phyloP scores from a whole-genome alignment of 2,329 filamentous ascomycete species.

The Diatrype stigma region DNA sequence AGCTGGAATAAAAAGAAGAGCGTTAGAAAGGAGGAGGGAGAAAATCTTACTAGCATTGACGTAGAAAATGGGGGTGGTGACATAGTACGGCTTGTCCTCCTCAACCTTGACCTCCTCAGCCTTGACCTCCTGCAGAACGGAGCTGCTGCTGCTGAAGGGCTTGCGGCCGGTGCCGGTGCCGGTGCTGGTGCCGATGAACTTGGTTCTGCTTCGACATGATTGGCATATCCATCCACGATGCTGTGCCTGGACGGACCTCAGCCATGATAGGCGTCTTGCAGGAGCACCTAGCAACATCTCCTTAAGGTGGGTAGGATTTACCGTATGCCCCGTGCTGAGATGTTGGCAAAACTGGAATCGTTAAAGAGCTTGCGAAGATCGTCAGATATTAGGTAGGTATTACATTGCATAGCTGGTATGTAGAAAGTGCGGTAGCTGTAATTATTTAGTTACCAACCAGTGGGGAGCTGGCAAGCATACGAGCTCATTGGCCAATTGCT shows the following conservation, averaged over 20 bases:
- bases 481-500: too few species aligned
- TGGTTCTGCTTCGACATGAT: slow-evolving; percentile 16
- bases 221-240: slow-evolving; percentile 22
- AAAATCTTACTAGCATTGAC: slow-evolving; percentile 79
- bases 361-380: too few species aligned
- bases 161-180: slow-evolving; percentile 8
- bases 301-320: slow-evolving; percentile 10
- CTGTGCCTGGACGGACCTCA: slow-evolving; percentile 5
- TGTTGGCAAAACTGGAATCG: neutral
- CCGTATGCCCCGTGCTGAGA: neutral
- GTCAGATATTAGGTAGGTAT: too few species aligned
- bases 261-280: slow-evolving; percentile 11
- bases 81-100: slow-evolving; percentile 83
- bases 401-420: too few species aligned
- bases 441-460: too few species aligned
- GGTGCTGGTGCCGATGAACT: neutral
- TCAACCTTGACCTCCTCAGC: slow-evolving; percentile 8
- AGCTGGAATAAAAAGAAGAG: too few species aligned
- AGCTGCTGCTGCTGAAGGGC: slow-evolving; percentile 18
- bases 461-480: too few species aligned
- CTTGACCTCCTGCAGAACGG: slow-evolving; percentile 5
- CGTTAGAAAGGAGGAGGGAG: neutral
- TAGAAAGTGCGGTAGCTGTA: too few species aligned
- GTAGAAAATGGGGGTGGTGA: slow-evolving; percentile 97
- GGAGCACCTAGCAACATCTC: slow-evolving; percentile 13